Evolutionary conservation across 768 basidiomycete genomes (phyloP).

Genomic region (Hortiboletus campestris): DNA sequence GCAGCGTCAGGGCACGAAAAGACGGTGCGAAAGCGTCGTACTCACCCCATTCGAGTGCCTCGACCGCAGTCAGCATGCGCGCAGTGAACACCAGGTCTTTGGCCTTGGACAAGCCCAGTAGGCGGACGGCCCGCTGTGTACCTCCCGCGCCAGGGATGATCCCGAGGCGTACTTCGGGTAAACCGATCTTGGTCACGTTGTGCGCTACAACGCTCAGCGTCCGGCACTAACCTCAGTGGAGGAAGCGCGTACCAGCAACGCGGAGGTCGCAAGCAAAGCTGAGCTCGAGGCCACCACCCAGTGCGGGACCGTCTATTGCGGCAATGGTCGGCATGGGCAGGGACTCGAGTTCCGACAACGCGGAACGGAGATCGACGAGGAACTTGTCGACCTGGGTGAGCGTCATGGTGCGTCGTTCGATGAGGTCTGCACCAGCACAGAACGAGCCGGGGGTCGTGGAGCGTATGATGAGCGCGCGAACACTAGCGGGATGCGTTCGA

Average conservation of each 20-base stretch:
- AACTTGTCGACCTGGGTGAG: conserved; percentile 72
- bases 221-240: background rate
- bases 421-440: conserved; percentile 90
- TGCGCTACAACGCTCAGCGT: conserved; percentile 40
- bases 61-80: conserved; percentile 58
- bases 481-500: conserved; percentile 36
- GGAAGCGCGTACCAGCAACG: conserved; percentile 66
- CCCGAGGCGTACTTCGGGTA: conserved; percentile 77
- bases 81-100: conserved; percentile 88
- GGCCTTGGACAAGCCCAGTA: conserved; percentile 76
- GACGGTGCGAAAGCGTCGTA: background rate
- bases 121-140: conserved; percentile 76
- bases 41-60: conserved; percentile 72
- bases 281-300: conserved; percentile 91
- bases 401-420: conserved; percentile 82
- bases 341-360: conserved; percentile 73
- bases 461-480: conserved; percentile 79
- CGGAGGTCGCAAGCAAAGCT: conserved; percentile 87
- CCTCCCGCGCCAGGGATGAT: conserved; percentile 93
- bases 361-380: conserved; percentile 68
- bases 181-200: conserved; percentile 77
- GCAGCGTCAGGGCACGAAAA: conserved; percentile 7
- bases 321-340: conserved; percentile 88
- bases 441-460: conserved; percentile 78
- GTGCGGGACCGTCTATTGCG: conserved; percentile 89